A percentile compares a stretch with the other conserved stretches of the same genome.
These are phyloP conservation scores for Chrysosporium queenslandicum DNA, from an alignment of 2,329 filamentous ascomycete species.

Conservation along the genomic window DNA sequence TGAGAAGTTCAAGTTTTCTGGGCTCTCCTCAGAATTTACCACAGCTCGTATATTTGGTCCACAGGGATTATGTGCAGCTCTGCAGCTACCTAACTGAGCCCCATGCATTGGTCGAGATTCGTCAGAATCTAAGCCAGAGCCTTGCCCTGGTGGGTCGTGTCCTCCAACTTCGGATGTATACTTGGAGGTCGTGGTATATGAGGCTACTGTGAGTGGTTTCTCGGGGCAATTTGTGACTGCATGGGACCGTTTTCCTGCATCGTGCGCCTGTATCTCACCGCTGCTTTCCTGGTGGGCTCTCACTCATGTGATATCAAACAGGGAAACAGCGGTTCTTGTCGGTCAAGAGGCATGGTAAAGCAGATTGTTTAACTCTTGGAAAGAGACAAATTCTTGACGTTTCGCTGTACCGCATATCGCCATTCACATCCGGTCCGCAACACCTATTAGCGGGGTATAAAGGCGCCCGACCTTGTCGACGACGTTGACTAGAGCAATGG, in stretches of 20 bases:
- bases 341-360: conserved; percentile 6
- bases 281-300: conserved; percentile 6
- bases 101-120: conserved; percentile 5
- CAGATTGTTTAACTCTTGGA: background rate
- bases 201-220: conserved; percentile 2
- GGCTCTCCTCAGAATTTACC: background rate
- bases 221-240: background rate
- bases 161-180: background rate
- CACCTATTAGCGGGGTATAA: background rate
- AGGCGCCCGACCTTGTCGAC: background rate
- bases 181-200: conserved; percentile 6
- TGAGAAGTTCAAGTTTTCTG: background rate
- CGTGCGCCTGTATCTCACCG: conserved; percentile 7
- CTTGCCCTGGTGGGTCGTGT: background rate
- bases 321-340: background rate
- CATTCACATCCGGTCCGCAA: background rate
- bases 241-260: background rate
- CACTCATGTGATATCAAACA: conserved; percentile 11
- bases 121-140: background rate
- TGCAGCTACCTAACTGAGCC: conserved; percentile 6
- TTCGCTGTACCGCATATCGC: background rate
- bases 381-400: background rate
- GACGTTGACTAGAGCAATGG: background rate
- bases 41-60: conserved; percentile 2
- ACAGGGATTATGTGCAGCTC: conserved; percentile 3